These are phyloP conservation scores for Prunus armeniaca DNA, from an alignment of 306 rosid species.

Conservation along the genomic window DNA sequence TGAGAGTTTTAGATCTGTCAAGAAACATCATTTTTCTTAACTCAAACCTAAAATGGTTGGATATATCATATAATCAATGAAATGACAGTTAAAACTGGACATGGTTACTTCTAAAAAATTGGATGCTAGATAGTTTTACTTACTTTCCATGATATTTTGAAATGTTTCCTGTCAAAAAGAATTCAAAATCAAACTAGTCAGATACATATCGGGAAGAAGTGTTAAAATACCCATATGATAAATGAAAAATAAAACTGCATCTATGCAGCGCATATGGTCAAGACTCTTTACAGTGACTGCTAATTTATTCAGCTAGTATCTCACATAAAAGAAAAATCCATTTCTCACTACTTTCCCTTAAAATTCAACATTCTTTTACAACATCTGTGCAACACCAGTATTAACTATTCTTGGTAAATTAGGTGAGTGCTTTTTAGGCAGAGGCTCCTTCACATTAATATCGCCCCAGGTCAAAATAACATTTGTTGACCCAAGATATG, in stretches of 20 bases:
- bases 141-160: slow-evolving; percentile 81
- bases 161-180: slow-evolving; percentile 69
- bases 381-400: background rate
- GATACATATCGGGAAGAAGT: background rate
- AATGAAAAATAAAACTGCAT: background rate
- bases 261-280: background rate
- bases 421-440: background rate
- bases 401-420: background rate
- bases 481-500: background rate
- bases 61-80: background rate
- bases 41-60: background rate
- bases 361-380: background rate
- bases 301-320: background rate
- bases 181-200: background rate
- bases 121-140: slow-evolving; percentile 30
- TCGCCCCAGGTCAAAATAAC: background rate
- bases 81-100: background rate
- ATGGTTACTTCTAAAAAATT: background rate
- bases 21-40: slow-evolving; percentile 11
- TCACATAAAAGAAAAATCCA: background rate
- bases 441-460: background rate
- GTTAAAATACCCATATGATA: background rate
- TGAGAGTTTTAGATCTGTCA: slow-evolving; percentile 77
- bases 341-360: background rate
- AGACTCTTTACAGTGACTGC: background rate